These are phyloP conservation scores for Euphorbia corollata DNA, from an alignment of 441 rosid genomes.

Conservation along the genomic window DNA sequence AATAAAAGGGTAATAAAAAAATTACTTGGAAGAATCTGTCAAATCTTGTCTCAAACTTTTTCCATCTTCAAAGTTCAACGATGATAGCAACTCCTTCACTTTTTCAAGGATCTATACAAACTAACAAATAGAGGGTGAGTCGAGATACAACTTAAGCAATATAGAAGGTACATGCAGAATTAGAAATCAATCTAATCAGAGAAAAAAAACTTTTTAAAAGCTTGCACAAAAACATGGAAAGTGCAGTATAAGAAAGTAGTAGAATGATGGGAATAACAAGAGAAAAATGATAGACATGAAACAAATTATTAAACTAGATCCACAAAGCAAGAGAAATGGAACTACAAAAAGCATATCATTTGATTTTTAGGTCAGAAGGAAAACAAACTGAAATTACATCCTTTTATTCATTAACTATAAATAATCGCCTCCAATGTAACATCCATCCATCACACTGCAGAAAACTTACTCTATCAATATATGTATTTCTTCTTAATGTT, in stretches of 20 bases:
- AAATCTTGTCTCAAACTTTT: conserved; percentile 45
- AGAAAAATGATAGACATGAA: neutral
- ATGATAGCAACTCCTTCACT: conserved; percentile 53
- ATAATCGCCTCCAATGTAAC: neutral
- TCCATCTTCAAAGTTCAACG: conserved; percentile 39
- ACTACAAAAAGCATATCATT: neutral
- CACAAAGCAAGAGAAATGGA: neutral
- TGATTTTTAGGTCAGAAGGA: neutral
- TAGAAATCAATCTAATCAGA: conserved; percentile 1
- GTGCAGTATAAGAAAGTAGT: neutral
- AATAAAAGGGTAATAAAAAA: conserved; percentile 15
- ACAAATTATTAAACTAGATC: neutral
- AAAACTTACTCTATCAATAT: neutral
- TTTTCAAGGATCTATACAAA: conserved; percentile 46
- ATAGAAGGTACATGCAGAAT: neutral
- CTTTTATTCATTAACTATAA: neutral
- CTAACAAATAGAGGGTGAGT: conserved; percentile 16
- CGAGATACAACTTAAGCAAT: conserved; percentile 2
- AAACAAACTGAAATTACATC: neutral
- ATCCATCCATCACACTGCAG: conserved; percentile 3
- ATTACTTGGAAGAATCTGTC: conserved; percentile 44
- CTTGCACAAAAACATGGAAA: neutral
- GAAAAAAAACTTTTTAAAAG: neutral
- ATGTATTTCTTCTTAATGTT: neutral
- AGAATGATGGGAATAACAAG: neutral